Evolutionary conservation across 1,284 basidiomycete species (phyloP), one percentile per base, ranked within the genome.

Genomic region (Boletus putidus): DNA sequence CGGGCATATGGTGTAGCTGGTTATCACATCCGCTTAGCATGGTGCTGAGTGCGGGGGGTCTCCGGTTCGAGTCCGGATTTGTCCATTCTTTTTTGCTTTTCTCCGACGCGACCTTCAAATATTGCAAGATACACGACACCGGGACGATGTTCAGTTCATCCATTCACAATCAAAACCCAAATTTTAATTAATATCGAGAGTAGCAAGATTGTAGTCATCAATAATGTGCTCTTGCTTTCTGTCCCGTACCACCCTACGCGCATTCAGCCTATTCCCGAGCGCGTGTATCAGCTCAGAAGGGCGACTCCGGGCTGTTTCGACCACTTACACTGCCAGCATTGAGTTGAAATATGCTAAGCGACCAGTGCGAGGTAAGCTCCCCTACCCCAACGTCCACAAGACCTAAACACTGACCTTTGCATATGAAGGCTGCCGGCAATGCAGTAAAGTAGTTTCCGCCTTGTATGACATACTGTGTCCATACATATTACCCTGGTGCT

Each of bases 1-100:
- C 31, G 75, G 76, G 76, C 76, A 70, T 71, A 76, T 78, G 76
- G 76, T 78, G 77, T 77, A 78, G 77, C 76, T 77, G 77, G 77
- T 77, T 77, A 78, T 78, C 77, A 77, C 77, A 73, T 73, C 73
- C 75, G 77, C 77, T 77, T 77, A 77, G 77, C 77, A 78, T 66
- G 60, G 58, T 6, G 60, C 62, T 58, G 27, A 33, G 5, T 73
- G 71, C 71, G 74, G 74, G 71, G 71, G 71, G 74, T 76, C 74
- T 76, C 74, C 74, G 71, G 74, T 76, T 73, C 71, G 74, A 75
- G 73, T 72, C 73, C 72, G 70, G 73, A 73, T 74, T 71, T 74
- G 73, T 73, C 70, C 69, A 73, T 10, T 31, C 31, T 31, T 31
- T 31, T n/a, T 31, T 31, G 9, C 31, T 31, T 11, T 31, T 31